Conservation (phyloP, 352 stramenopile genomes). For the Pythium monospermum region DNA sequence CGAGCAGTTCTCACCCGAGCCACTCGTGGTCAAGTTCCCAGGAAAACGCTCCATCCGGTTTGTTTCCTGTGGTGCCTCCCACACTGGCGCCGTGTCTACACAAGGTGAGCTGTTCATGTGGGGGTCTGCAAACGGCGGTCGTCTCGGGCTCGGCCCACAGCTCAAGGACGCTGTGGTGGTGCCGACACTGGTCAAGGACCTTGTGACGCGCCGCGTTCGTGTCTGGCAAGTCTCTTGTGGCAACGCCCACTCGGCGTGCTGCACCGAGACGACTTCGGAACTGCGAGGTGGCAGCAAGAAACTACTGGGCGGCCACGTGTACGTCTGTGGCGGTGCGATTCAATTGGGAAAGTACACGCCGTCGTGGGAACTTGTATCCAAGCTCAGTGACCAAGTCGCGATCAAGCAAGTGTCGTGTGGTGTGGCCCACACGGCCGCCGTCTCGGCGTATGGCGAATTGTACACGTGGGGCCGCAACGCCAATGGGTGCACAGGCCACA, state of each 20-base stretch:
- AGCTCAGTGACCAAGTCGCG: conserved; percentile 39
- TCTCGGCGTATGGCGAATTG: conserved; percentile 86
- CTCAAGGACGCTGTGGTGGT: conserved; percentile 60
- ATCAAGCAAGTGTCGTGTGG: conserved; percentile 84
- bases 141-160: conserved; percentile 80
- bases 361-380: conserved; percentile 66
- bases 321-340: conserved; percentile 79
- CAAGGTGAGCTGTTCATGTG: conserved; percentile 82
- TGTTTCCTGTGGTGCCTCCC: conserved; percentile 87
- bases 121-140: conserved; percentile 89
- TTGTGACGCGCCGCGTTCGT: conserved; percentile 56
- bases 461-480: conserved; percentile 92
- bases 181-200: conserved; percentile 78
- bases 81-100: conserved; percentile 69
- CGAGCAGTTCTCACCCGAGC: conserved; percentile 45
- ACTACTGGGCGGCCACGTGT: conserved; percentile 78
- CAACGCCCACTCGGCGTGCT: conserved; percentile 74
- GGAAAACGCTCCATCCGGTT: conserved; percentile 52
- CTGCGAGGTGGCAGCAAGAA: conserved; percentile 48
- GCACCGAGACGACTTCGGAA: conserved; percentile 64
- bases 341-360: conserved; percentile 72
- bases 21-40: conserved; percentile 52
- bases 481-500: conserved; percentile 87
- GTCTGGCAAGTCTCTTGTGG: conserved; percentile 76
- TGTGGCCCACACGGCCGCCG: conserved; percentile 83